Evolutionary conservation across 768 basidiomycete genomes (phyloP).

Genomic region (Collybiopsis luxurians): DNA sequence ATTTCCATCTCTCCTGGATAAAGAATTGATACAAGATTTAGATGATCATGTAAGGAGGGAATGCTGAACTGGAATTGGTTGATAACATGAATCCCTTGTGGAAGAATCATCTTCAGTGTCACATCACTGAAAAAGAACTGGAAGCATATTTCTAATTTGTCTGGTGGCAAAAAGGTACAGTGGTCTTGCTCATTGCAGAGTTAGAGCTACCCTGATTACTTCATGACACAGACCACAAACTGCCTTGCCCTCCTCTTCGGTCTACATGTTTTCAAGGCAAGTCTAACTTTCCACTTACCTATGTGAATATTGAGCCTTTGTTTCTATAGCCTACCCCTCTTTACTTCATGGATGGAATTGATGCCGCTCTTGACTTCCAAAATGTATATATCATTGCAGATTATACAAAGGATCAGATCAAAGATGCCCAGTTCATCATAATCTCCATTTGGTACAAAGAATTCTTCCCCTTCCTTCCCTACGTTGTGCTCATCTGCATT

Average conservation of each 20-base stretch:
- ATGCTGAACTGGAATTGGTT: constrained; percentile 97
- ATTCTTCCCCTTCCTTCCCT: background rate
- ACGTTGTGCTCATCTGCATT: background rate
- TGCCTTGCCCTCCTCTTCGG: constrained; percentile 97
- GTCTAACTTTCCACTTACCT: background rate
- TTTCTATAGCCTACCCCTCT: constrained; percentile 81
- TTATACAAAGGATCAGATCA: constrained; percentile 95
- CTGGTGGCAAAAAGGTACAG: constrained; percentile 92
- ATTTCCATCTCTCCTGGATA: background rate
- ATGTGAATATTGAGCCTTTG: background rate
- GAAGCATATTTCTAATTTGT: constrained; percentile 97
- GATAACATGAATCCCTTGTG: constrained; percentile 99
- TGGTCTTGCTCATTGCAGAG: background rate
- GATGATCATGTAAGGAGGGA: constrained; percentile 99
- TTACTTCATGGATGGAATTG: constrained; percentile 99
- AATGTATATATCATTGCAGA: constrained; percentile 99
- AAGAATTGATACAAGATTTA: constrained; percentile 27
- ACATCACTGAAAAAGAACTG: constrained; percentile 99
- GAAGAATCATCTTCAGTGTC: constrained; percentile 96
- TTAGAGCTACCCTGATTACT: background rate
- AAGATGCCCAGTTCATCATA: constrained; percentile 97
- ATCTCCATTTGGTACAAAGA: constrained; percentile 79
- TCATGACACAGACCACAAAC: constrained; percentile 68
- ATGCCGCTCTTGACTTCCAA: constrained; percentile 92
- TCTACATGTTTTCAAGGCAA: constrained; percentile 93